These are phyloP conservation scores for Leccinellum rugosiceps DNA, from an alignment of 768 basidiomycete genomes.

Conservation along the genomic window DNA sequence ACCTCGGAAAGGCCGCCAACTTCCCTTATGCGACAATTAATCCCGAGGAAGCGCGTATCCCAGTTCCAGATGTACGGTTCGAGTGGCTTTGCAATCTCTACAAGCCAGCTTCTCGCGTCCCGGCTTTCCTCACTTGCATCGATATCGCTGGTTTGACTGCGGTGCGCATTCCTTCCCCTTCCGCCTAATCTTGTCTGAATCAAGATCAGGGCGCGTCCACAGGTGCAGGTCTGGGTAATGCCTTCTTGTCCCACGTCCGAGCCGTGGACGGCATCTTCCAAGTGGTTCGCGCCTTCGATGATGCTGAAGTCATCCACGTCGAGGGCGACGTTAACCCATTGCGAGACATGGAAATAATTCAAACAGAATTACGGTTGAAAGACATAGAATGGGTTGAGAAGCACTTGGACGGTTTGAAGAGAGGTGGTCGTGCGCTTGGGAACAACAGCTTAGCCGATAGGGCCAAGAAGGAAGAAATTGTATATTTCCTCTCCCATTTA, in stretches of 20 bases:
- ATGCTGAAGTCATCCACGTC: slow-evolving; percentile 98
- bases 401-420: slow-evolving; percentile 74
- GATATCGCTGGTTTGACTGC: slow-evolving; percentile 98
- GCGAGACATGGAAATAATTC: slow-evolving; percentile 97
- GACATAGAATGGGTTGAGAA: slow-evolving; percentile 99
- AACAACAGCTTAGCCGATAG: slow-evolving; percentile 84
- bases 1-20: slow-evolving; percentile 93
- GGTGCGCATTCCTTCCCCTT: slow-evolving; percentile 41
- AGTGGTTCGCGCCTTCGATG: slow-evolving; percentile 96
- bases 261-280: slow-evolving; percentile 99
- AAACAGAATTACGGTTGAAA: slow-evolving; percentile 89
- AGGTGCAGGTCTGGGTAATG: slow-evolving; percentile 95
- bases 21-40: slow-evolving; percentile 96
- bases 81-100: slow-evolving; percentile 92
- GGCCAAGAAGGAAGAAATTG: slow-evolving; percentile 95
- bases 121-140: slow-evolving; percentile 95
- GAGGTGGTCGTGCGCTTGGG: slow-evolving; percentile 66
- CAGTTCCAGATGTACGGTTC: slow-evolving; percentile 91
- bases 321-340: slow-evolving; percentile 96
- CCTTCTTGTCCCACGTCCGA: slow-evolving; percentile 95
- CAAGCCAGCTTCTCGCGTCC: slow-evolving; percentile 84
- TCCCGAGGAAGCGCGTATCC: slow-evolving; percentile 93
- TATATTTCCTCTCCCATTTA: slow-evolving; percentile 34
- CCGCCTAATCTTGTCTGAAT: slow-evolving; percentile 15
- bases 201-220: slow-evolving; percentile 82